phyloP scores from a whole-genome alignment of 2,329 filamentous ascomycete genomes.

The Talaromyces atroroseus region DNA sequence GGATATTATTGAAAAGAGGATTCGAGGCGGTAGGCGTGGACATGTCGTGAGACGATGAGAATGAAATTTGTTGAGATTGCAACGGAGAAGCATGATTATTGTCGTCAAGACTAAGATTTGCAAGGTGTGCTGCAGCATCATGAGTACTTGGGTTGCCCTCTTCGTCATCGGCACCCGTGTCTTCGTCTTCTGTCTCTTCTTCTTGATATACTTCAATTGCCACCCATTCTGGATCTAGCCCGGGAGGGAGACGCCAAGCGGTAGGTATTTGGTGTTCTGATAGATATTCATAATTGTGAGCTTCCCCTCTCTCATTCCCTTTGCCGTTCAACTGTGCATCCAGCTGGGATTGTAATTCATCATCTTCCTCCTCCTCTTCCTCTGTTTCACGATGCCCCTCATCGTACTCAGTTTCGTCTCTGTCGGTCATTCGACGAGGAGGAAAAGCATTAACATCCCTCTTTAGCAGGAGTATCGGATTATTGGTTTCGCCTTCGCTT shows the following conservation, averaged over 20 bases:
- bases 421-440: slow-evolving; percentile 54
- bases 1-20: slow-evolving; percentile 50
- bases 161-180: slow-evolving; percentile 32
- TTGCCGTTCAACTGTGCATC: slow-evolving; percentile 32
- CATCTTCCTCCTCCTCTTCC: slow-evolving; percentile 30
- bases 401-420: slow-evolving; percentile 35
- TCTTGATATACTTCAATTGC: slow-evolving; percentile 80
- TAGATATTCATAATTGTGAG: slow-evolving; percentile 18
- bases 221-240: slow-evolving; percentile 85
- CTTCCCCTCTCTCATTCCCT: neutral
- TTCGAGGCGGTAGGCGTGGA: slow-evolving; percentile 35
- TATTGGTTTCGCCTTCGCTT: slow-evolving; percentile 61
- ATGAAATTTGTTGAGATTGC: slow-evolving; percentile 12
- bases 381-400: slow-evolving; percentile 22
- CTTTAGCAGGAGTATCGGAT: slow-evolving; percentile 69
- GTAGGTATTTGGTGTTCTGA: slow-evolving; percentile 32
- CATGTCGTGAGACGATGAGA: slow-evolving; percentile 23
- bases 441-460: slow-evolving; percentile 61
- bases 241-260: slow-evolving; percentile 60
- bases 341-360: slow-evolving; percentile 37
- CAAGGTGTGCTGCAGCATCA: slow-evolving; percentile 42
- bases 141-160: slow-evolving; percentile 15
- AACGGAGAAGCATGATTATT: slow-evolving; percentile 14
- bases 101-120: slow-evolving; percentile 41
- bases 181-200: slow-evolving; percentile 50